phyloP scores from a whole-genome alignment of 2,329 filamentous ascomycete species.

The Colletotrichum phormii region DNA sequence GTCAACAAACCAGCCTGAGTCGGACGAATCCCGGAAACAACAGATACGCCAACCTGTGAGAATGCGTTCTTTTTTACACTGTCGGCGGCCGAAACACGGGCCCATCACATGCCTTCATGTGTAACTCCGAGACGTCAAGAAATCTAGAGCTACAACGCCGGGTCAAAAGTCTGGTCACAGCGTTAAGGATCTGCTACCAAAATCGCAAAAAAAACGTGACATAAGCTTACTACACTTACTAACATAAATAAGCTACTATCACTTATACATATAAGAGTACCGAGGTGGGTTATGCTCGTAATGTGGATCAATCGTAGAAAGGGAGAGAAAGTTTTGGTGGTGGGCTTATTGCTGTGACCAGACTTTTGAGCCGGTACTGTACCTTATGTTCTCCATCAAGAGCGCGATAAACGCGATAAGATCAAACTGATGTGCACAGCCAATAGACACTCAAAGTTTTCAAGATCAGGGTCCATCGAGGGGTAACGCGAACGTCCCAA shows the following conservation, averaged over 20 bases:
- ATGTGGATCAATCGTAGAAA: too few species aligned
- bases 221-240: too few species aligned
- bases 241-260: too few species aligned
- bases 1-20: neutral
- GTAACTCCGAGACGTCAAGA: slow-evolving; percentile 11
- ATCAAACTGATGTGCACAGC: neutral
- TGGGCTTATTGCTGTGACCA: too few species aligned
- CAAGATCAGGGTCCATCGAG: slow-evolving; percentile 3
- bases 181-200: too few species aligned
- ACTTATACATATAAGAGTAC: too few species aligned
- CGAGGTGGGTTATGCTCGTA: too few species aligned
- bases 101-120: slow-evolving; percentile 7
- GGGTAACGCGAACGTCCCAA: neutral
- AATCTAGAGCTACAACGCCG: too few species aligned
- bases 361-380: too few species aligned
- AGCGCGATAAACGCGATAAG: neutral
- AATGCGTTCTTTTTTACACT: neutral
- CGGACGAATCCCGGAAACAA: neutral
- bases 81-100: neutral
- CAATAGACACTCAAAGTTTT: neutral
- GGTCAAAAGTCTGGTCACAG: too few species aligned
- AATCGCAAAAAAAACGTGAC: too few species aligned
- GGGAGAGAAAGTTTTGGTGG: too few species aligned
- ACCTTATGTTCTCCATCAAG: neutral
- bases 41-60: slow-evolving; percentile 3